These are phyloP conservation scores for Discostella stelligeroides DNA, from an alignment of 108 stramenopile species.

Conservation along the genomic window DNA sequence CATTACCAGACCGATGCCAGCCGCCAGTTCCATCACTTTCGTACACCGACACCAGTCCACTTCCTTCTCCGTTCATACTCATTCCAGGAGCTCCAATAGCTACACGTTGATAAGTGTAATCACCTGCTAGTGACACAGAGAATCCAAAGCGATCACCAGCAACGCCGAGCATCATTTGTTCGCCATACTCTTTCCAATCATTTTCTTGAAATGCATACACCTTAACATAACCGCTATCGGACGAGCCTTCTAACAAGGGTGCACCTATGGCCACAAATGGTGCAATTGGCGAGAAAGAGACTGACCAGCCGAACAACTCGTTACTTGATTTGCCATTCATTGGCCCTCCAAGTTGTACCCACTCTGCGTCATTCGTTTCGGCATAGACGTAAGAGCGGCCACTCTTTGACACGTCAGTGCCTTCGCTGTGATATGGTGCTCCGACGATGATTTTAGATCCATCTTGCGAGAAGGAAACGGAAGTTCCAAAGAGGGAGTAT, in stretches of 20 bases:
- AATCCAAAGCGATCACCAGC: constrained; percentile 51
- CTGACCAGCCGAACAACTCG: constrained; percentile 47
- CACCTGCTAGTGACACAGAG: constrained; percentile 40
- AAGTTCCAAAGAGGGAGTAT: constrained; percentile 57
- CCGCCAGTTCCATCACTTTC: constrained; percentile 23
- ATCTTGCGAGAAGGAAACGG: constrained; percentile 55
- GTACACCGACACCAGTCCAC: constrained; percentile 41
- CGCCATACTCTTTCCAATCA: constrained; percentile 30
- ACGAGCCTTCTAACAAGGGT: constrained; percentile 39
- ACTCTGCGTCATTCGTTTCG: constrained; percentile 33
- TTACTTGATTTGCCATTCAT: constrained; percentile 33
- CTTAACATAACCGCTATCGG: constrained; percentile 62
- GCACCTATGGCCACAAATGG: constrained; percentile 45
- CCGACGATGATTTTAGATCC: constrained; percentile 66
- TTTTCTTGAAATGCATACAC: constrained; percentile 38
- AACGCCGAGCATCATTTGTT: constrained; percentile 23
- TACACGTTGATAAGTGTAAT: constrained; percentile 23
- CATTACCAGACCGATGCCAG: constrained; percentile 36
- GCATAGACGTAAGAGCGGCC: constrained; percentile 44
- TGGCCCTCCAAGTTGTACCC: constrained; percentile 35
- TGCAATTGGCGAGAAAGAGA: constrained; percentile 44
- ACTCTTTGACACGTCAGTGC: constrained; percentile 38
- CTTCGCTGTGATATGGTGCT: constrained; percentile 65
- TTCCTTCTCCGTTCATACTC: constrained; percentile 32
- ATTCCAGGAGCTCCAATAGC: constrained; percentile 48